Evolutionary conservation across 495 filamentous ascomycete species (phyloP).

Genomic region (Aspergillus steynii): DNA sequence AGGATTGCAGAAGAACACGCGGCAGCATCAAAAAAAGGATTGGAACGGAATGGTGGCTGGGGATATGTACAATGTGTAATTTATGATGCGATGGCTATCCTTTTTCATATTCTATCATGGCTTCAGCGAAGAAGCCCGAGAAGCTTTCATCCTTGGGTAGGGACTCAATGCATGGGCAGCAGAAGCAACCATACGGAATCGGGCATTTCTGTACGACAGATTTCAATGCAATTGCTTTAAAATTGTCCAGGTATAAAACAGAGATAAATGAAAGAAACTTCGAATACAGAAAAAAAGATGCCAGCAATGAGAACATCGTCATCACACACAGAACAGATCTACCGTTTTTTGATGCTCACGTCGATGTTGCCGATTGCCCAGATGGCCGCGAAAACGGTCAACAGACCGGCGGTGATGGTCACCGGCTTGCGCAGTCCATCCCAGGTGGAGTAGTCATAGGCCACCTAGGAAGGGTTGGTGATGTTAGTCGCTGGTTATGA

Average conservation of each 20-base stretch:
- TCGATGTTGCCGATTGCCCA: constrained; percentile 81
- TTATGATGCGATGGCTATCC: constrained; percentile 9
- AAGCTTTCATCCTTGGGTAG: not conserved
- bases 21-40: not conserved
- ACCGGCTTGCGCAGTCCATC: constrained; percentile 85
- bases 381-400: constrained; percentile 70
- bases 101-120: constrained; percentile 3
- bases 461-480: constrained; percentile 41
- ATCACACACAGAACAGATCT: constrained; percentile 29
- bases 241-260: not conserved
- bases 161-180: not conserved
- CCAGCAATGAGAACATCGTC: constrained; percentile 5
- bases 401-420: constrained; percentile 71
- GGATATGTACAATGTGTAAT: constrained; percentile 13
- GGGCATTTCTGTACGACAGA: not conserved
- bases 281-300: constrained; percentile 4
- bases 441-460: constrained; percentile 79
- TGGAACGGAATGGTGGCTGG: not conserved
- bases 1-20: not conserved
- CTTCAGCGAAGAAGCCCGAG: not conserved
- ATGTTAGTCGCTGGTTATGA: constrained; percentile 10
- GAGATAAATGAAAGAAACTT: not conserved
- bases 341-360: constrained; percentile 63
- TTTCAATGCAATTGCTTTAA: not conserved
- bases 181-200: not conserved